phyloP scores from a whole-genome alignment of 2,329 filamentous ascomycete species.

The Golovinomyces cichoracearum region DNA sequence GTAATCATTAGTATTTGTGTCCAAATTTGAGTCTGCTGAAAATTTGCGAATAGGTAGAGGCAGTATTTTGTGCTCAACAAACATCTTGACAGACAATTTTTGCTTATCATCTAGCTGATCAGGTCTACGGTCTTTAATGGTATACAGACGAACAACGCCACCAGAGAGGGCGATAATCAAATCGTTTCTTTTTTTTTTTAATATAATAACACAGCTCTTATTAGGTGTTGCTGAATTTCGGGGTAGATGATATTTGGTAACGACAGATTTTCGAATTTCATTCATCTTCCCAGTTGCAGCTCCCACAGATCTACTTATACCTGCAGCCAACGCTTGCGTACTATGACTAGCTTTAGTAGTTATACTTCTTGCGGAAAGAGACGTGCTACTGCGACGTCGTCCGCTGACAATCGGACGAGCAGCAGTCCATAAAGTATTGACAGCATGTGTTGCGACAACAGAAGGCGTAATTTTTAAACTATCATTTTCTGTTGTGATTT shows the following conservation, averaged over 20 bases:
- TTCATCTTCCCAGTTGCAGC: conserved; percentile 42
- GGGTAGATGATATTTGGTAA: conserved; percentile 48
- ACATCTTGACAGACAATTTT: conserved; percentile 23
- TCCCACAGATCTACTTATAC: conserved; percentile 47
- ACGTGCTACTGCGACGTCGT: conserved; percentile 13
- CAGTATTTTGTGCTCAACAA: conserved; percentile 36
- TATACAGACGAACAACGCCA: conserved; percentile 39
- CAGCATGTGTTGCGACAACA: conserved; percentile 14
- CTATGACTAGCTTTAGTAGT: conserved; percentile 35
- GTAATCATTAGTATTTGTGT: conserved; percentile 23
- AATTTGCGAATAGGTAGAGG: conserved; percentile 32
- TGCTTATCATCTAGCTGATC: conserved; percentile 27
- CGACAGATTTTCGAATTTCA: conserved; percentile 46
- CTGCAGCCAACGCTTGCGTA: conserved; percentile 45
- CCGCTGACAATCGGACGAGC: conserved; percentile 14
- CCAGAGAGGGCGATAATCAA: conserved; percentile 38
- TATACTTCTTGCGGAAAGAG: conserved; percentile 12
- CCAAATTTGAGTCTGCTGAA: conserved; percentile 27
- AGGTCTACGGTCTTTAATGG: conserved; percentile 19
- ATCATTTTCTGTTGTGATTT: conserved; percentile 15
- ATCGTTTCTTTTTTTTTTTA: conserved; percentile 34
- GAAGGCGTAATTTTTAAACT: conserved; percentile 23
- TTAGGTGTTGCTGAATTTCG: conserved; percentile 26
- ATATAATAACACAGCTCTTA: conserved; percentile 36
- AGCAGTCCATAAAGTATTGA: conserved; percentile 14